These are phyloP conservation scores for Ganoderma lucidum DNA, from an alignment of 1,284 basidiomycete species.

Conservation along the genomic window DNA sequence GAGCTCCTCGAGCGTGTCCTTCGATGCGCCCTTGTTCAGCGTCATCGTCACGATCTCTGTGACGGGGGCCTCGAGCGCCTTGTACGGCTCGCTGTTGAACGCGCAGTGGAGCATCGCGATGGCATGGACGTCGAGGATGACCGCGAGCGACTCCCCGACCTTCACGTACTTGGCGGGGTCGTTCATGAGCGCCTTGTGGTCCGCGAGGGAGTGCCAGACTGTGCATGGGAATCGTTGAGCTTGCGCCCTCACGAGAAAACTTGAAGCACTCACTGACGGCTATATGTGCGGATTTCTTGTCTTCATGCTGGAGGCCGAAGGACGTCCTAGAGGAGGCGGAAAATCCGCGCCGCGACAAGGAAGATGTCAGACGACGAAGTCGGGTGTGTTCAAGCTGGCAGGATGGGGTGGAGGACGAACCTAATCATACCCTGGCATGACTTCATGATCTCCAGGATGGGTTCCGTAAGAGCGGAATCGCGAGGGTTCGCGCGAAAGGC, in stretches of 20 bases:
- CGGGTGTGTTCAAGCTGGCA: neutral
- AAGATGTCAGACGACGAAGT: neutral
- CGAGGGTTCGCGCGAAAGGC: slow-evolving; percentile 22
- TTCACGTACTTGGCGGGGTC: slow-evolving; percentile 26
- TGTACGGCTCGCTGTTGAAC: slow-evolving; percentile 32
- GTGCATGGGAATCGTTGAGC: neutral
- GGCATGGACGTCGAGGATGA: slow-evolving; percentile 13
- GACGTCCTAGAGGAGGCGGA: slow-evolving; percentile 12
- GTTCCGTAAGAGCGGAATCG: slow-evolving; percentile 16
- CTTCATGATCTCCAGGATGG: slow-evolving; percentile 26
- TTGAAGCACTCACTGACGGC: slow-evolving; percentile 24
- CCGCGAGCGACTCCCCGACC: slow-evolving; percentile 12
- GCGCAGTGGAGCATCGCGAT: slow-evolving; percentile 32
- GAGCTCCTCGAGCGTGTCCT: slow-evolving; percentile 22
- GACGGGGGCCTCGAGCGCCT: slow-evolving; percentile 34
- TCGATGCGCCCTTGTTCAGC: slow-evolving; percentile 28
- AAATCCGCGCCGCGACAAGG: neutral
- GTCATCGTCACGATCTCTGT: slow-evolving; percentile 34
- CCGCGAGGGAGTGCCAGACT: slow-evolving; percentile 35
- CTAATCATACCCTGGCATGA: slow-evolving; percentile 30
- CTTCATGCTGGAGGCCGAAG: slow-evolving; percentile 34
- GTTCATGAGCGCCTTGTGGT: slow-evolving; percentile 31
- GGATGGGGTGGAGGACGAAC: slow-evolving; percentile 18
- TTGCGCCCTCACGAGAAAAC: neutral
- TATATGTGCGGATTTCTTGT: slow-evolving; percentile 30